phyloP scores from a whole-genome alignment of 176 grass and related monocot species.

The Avena insularis region DNA sequence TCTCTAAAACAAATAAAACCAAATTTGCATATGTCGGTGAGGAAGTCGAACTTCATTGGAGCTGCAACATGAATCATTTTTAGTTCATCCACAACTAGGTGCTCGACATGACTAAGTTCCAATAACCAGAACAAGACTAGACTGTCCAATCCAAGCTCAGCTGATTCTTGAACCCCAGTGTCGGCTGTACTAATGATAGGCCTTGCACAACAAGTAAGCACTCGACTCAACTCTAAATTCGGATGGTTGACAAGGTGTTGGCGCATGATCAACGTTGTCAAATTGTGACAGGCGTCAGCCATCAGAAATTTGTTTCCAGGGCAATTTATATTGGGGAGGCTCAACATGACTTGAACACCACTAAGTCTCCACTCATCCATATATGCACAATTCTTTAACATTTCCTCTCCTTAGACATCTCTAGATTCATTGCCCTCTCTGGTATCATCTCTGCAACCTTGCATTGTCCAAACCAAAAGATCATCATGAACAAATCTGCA shows the following conservation, averaged over 20 bases:
- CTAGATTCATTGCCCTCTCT: background rate
- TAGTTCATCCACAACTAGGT: slow-evolving; percentile 21
- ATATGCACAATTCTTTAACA: slow-evolving; percentile 34
- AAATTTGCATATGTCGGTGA: background rate
- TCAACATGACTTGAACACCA: slow-evolving; percentile 29
- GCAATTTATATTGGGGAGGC: background rate
- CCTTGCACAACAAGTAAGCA: background rate
- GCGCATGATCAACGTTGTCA: background rate
- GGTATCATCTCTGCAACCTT: slow-evolving; percentile 9
- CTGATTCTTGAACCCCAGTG: slow-evolving; percentile 18
- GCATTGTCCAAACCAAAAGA: slow-evolving; percentile 24
- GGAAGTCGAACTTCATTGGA: slow-evolving; percentile 30
- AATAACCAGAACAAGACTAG: slow-evolving; percentile 19
- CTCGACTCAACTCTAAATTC: slow-evolving; percentile 3
- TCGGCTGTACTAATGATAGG: background rate
- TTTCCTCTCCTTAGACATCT: slow-evolving; percentile 35
- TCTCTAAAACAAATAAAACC: background rate
- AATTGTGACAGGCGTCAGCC: background rate
- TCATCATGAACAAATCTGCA: slow-evolving; percentile 43
- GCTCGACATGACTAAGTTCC: slow-evolving; percentile 49
- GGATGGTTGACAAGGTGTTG: background rate
- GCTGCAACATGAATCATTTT: slow-evolving; percentile 35
- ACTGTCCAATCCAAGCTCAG: slow-evolving; percentile 20
- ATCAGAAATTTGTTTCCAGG: slow-evolving; percentile 31
- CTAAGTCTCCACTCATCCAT: slow-evolving; percentile 44